These are phyloP conservation scores for Botryococcus braunii DNA, from an alignment of 163 green algal species.

Conservation along the genomic window DNA sequence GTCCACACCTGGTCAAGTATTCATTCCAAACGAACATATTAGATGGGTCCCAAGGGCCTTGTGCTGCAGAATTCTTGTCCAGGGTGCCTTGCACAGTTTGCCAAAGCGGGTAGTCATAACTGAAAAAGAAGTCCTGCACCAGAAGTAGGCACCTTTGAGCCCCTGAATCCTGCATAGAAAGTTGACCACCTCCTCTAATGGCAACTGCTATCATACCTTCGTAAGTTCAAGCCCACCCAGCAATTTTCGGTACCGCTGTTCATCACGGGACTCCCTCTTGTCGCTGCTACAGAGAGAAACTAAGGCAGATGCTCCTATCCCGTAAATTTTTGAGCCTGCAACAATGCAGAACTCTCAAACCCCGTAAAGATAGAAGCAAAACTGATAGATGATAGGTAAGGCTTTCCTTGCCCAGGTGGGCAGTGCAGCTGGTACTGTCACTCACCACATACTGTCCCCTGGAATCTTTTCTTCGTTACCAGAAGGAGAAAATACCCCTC, in stretches of 20 bases:
- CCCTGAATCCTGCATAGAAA: too few species aligned
- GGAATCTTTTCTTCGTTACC: constrained; percentile 49
- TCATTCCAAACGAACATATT: constrained; percentile 96
- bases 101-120: constrained; percentile 75
- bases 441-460: constrained; percentile 29
- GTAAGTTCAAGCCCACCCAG: constrained; percentile 21
- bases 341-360: neutral
- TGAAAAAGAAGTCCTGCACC: constrained; percentile 90
- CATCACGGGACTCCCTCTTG: neutral
- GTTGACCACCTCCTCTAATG: too few species aligned
- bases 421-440: neutral
- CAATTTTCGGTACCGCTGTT: constrained; percentile 61
- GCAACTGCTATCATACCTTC: too few species aligned
- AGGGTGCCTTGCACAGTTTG: constrained; percentile 76
- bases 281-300: neutral
- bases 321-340: neutral
- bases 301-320: neutral
- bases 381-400: neutral
- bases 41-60: constrained; percentile 52
- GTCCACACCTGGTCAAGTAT: constrained; percentile 51
- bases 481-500: constrained; percentile 84
- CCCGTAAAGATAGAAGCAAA: neutral
- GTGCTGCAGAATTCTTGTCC: constrained; percentile 6
- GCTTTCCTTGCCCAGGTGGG: neutral
- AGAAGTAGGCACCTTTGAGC: constrained; percentile 84